Evolutionary conservation across 306 rosid genomes (phyloP).

Genomic region (Lathyrus oleraceus): DNA sequence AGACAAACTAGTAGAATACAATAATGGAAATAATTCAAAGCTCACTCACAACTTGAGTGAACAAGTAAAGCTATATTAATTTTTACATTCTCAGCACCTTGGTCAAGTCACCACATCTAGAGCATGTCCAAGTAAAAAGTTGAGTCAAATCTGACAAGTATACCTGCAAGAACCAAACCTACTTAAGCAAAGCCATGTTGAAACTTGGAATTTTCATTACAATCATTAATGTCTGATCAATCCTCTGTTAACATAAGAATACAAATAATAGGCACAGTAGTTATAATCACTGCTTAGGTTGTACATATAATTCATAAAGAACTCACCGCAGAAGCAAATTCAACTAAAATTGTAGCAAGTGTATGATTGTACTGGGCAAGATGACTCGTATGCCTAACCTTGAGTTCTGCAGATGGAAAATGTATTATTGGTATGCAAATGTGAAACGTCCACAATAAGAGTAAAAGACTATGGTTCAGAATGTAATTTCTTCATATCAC

Average conservation of each 20-base stretch:
- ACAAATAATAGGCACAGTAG: constrained; percentile 5
- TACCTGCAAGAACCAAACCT: constrained; percentile 59
- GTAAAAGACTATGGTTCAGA: not conserved
- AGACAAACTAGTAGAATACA: constrained; percentile 25
- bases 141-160: constrained; percentile 85
- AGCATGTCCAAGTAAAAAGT: constrained; percentile 91
- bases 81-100: constrained; percentile 59
- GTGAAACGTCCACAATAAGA: constrained; percentile 14
- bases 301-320: constrained; percentile 6
- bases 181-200: not conserved
- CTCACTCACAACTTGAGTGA: constrained; percentile 21
- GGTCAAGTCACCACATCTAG: constrained; percentile 69
- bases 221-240: constrained; percentile 5
- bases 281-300: constrained; percentile 12
- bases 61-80: constrained; percentile 22
- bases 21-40: constrained; percentile 21
- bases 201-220: constrained; percentile 20
- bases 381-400: constrained; percentile 32
- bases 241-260: constrained; percentile 26
- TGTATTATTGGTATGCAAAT: not conserved
- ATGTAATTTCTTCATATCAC: constrained; percentile 1
- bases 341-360: constrained; percentile 70
- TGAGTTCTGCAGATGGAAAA: constrained; percentile 52
- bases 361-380: constrained; percentile 62
- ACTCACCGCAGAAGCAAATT: constrained; percentile 88